Evolutionary conservation across 148 eudicot species (phyloP).

Genomic region (Oxyria digyna): DNA sequence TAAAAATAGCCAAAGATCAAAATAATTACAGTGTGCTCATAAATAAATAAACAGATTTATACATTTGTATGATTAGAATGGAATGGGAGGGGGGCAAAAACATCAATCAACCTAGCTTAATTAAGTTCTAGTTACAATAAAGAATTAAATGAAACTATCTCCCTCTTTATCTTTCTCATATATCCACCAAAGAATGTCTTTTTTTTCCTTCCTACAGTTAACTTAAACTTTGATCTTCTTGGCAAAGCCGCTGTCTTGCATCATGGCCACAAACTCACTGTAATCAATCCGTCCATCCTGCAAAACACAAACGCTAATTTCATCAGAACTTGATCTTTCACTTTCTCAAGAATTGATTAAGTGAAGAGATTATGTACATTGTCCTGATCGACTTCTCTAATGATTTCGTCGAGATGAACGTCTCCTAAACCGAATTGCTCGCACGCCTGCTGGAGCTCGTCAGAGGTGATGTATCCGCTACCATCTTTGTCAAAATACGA

Average conservation of each 20-base stretch:
- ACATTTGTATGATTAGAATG: neutral
- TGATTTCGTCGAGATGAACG: conserved; percentile 36
- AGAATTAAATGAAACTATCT: conserved; percentile 1
- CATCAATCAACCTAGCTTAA: neutral
- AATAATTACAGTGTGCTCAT: neutral
- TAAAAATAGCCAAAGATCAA: conserved; percentile 4
- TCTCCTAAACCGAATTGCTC: conserved; percentile 41
- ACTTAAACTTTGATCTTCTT: conserved; percentile 12
- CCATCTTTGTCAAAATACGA: conserved; percentile 56
- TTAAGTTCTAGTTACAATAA: neutral
- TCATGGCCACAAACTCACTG: conserved; percentile 53
- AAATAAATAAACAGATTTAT: neutral
- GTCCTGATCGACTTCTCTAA: conserved; percentile 50
- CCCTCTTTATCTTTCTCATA: conserved; percentile 2
- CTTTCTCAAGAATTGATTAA: neutral
- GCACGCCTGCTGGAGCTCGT: conserved; percentile 52
- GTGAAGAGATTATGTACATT: conserved; percentile 20
- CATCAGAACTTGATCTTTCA: neutral
- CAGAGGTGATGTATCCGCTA: conserved; percentile 48
- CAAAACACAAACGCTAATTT: conserved; percentile 7
- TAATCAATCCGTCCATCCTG: conserved; percentile 59
- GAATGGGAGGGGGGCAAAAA: neutral
- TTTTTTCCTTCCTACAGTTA: neutral
- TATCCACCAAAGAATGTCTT: neutral
- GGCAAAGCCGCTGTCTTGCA: conserved; percentile 38